Base-by-base conservation (phyloP, 2,329 filamentous ascomycete genomes). In the Apiospora rasikravindrae region DNA sequence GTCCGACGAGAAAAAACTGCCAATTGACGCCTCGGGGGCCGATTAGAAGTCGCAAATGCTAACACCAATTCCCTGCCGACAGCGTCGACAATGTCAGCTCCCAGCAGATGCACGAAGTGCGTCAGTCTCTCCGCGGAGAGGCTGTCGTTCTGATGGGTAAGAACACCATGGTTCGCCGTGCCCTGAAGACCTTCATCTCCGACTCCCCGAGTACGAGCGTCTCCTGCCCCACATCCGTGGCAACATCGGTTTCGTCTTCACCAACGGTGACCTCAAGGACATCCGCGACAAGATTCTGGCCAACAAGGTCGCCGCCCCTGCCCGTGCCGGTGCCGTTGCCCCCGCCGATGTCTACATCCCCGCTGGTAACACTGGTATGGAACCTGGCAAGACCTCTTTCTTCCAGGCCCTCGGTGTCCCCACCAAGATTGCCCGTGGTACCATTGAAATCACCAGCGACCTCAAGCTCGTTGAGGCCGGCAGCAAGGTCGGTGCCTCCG, bases 31-130 rank as follows among this genome's bases (percentile, higher is more conserved):
- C 26, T 11, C 19, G 33, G 29, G 29, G 13, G n/a, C 26, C n/a
- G 11, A 37, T 37, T 37, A 33, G 13, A 40, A 64, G 22, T 64
- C 33, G 57, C 57, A 14, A 24, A 11, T 40, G 49, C 37, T 64
- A 64, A 64, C 5, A 33, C 57, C 16, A 11, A 11, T 22, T 29
- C 10, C 24, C 44, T 47, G 14, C 37, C 37, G 16, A 69, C 72
- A 73, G 72, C 84, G 93, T 96, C 84, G 94, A 98, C 94, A 99
- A 98, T 99, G 96, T 99, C 92, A 94, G 93, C 86, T 99, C 96
- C 80, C 96, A 99, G 92, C 97, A 99, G 92, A 99, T 99, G 97
- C 96, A 99, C 94, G 96, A 99, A 92, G 98, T 99, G 86, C 94
- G 96, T 86, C 88, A 92, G 82, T 87, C 94, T 82, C 93, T 99